A percentile compares a stretch with the other conserved stretches of the same genome.
Evolutionary conservation across 2,329 filamentous ascomycete species (phyloP).

Genomic region (Penicillium janthinellum): DNA sequence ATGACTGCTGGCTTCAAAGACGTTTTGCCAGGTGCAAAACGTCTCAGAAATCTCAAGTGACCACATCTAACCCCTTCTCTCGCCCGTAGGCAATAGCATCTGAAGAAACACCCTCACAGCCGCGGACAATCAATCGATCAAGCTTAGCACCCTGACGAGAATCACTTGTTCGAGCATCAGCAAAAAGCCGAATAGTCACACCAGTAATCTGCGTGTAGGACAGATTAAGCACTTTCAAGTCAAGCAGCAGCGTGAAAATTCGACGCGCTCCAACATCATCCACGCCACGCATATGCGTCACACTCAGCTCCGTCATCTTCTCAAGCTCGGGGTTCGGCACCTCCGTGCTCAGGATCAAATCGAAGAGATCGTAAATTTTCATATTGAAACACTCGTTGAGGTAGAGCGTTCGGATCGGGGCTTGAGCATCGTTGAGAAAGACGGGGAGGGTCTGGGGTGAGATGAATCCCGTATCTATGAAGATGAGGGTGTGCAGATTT

Average conservation of each 20-base stretch:
- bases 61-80: slow-evolving; percentile 30
- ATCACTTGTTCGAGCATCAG: slow-evolving; percentile 23
- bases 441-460: slow-evolving; percentile 12
- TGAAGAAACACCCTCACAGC: slow-evolving; percentile 34
- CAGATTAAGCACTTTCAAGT: slow-evolving; percentile 38
- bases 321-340: slow-evolving; percentile 10
- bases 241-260: slow-evolving; percentile 27
- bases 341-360: slow-evolving; percentile 4
- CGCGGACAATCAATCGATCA: slow-evolving; percentile 30
- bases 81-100: slow-evolving; percentile 41
- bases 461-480: slow-evolving; percentile 33
- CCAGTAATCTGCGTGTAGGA: slow-evolving; percentile 40
- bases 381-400: slow-evolving; percentile 33
- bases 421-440: slow-evolving; percentile 24
- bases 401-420: slow-evolving; percentile 29
- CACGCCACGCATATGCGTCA: slow-evolving; percentile 30
- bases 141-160: slow-evolving; percentile 16
- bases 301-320: slow-evolving; percentile 33
- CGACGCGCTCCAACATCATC: slow-evolving; percentile 26
- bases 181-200: slow-evolving; percentile 36
- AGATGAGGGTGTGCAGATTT: slow-evolving; percentile 32
- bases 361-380: slow-evolving; percentile 14
- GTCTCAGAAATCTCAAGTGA: slow-evolving; percentile 16
- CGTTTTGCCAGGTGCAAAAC: no score
- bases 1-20: no score